Percentiles rank a stretch among this genome's conserved stretches.
phyloP scores from a whole-genome alignment of 2,329 filamentous ascomycete species.

The Teratosphaeria viscida region DNA sequence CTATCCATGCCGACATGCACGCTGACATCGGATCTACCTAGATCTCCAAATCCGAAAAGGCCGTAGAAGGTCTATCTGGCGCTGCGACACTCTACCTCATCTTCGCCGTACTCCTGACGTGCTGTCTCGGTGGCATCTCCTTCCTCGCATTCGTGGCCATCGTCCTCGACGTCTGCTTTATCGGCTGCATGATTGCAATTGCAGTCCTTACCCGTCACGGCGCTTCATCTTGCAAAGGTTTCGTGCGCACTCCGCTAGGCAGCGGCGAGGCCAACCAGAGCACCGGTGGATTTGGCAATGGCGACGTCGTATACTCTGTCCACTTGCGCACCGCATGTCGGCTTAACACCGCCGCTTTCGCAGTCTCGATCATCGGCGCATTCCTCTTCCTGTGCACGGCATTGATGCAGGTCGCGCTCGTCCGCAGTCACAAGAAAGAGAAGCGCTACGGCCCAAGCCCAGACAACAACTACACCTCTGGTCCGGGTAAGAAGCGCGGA shows the following conservation, averaged over 20 bases:
- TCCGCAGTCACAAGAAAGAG: slow-evolving; percentile 62
- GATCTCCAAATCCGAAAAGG: slow-evolving; percentile 55
- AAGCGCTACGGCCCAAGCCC: slow-evolving; percentile 60
- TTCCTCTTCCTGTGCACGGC: slow-evolving; percentile 68
- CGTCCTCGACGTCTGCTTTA: slow-evolving; percentile 65
- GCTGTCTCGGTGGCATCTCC: slow-evolving; percentile 64
- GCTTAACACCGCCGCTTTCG: slow-evolving; percentile 66
- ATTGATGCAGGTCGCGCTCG: slow-evolving; percentile 56
- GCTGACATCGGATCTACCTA: slow-evolving; percentile 2
- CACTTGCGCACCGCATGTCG: slow-evolving; percentile 55
- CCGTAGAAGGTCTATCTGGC: slow-evolving; percentile 57
- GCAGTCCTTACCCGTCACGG: slow-evolving; percentile 64
- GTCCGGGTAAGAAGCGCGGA: slow-evolving; percentile 37
- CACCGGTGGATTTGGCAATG: slow-evolving; percentile 33
- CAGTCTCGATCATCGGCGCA: slow-evolving; percentile 68
- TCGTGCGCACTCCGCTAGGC: slow-evolving; percentile 59
- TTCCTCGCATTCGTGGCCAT: slow-evolving; percentile 66
- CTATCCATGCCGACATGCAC: background rate
- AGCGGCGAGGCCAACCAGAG: slow-evolving; percentile 44
- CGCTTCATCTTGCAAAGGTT: slow-evolving; percentile 52
- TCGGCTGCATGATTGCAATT: slow-evolving; percentile 70
- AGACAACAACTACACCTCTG: slow-evolving; percentile 57
- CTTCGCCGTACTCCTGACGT: slow-evolving; percentile 61
- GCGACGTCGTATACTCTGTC: slow-evolving; percentile 35
- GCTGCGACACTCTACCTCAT: slow-evolving; percentile 64